Evolutionary conservation across 148 eudicot genomes (phyloP).

Genomic region (Rhododendron williamsianum): DNA sequence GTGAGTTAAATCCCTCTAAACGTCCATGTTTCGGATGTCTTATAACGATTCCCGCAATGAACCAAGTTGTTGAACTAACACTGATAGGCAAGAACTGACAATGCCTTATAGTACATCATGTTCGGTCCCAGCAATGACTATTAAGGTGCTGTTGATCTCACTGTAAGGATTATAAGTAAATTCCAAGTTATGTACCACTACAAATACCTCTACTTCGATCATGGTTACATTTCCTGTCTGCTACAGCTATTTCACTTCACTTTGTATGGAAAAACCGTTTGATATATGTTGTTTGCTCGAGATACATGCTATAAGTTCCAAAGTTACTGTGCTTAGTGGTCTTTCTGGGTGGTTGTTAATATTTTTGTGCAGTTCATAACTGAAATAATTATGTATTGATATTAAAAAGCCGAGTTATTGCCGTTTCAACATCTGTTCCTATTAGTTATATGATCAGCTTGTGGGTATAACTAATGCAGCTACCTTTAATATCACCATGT

Average conservation of each 20-base stretch:
- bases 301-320: neutral
- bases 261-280: neutral
- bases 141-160: neutral
- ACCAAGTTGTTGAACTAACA: neutral
- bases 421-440: neutral
- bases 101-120: neutral
- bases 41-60: neutral
- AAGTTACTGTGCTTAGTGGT: neutral
- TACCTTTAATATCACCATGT: neutral
- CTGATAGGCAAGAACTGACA: neutral
- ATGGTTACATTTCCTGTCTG: neutral
- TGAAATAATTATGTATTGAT: neutral
- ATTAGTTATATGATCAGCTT: neutral
- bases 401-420: neutral
- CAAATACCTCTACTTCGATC: neutral
- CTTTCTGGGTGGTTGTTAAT: neutral
- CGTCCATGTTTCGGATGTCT: neutral
- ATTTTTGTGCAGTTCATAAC: neutral
- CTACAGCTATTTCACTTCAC: neutral
- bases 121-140: neutral
- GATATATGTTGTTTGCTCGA: neutral
- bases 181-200: neutral
- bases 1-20: neutral
- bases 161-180: neutral
- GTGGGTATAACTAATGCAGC: neutral